Evolutionary conservation across 371 early-diverging fungal species (phyloP), one percentile per base, ranked within the genome.

Genomic region (Haplosporangium sp.): DNA sequence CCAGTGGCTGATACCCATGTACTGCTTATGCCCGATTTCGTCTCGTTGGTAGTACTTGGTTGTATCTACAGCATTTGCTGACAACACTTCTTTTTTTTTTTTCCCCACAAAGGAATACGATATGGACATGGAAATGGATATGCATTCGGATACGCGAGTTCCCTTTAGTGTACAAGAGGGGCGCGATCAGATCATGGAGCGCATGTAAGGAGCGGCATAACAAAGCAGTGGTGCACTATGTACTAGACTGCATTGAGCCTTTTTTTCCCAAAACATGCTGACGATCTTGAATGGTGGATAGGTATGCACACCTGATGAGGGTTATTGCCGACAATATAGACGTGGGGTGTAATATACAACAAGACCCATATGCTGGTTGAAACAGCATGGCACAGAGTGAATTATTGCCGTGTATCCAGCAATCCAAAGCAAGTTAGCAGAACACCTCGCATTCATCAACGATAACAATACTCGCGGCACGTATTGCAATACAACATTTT

Each of bases 281-380:
- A n/a, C n/a, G n/a, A n/a, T n/a, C n/a, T n/a, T n/a, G n/a, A n/a
- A n/a, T n/a, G n/a, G n/a, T n/a, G n/a, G n/a, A 20, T 14, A 73
- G 73, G 73, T 40, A 62, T 46, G 9, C 41, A 18, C 73, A 73
- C 23, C 37, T 73, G 47, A 48, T 50, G 6, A 56, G 62, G 42
- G 66, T 73, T 20, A 73, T 73, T 13, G 18, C 50, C 3, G 74
- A 64, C 14, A 47, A 58, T n/a, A n/a, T n/a, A n/a, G n/a, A n/a
- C n/a, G n/a, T n/a, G n/a, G n/a, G n/a, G n/a, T n/a, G n/a, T n/a
- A n/a, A n/a, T n/a, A n/a, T n/a, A n/a, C n/a, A n/a, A n/a, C n/a
- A n/a, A n/a, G n/a, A n/a, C n/a, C n/a, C n/a, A n/a, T n/a, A n/a
- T n/a, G n/a, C n/a, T n/a, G n/a, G n/a, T n/a, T n/a, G n/a, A n/a